Evolutionary conservation across 257 asterid species (phyloP).

Genomic region (Petrea volubilis): DNA sequence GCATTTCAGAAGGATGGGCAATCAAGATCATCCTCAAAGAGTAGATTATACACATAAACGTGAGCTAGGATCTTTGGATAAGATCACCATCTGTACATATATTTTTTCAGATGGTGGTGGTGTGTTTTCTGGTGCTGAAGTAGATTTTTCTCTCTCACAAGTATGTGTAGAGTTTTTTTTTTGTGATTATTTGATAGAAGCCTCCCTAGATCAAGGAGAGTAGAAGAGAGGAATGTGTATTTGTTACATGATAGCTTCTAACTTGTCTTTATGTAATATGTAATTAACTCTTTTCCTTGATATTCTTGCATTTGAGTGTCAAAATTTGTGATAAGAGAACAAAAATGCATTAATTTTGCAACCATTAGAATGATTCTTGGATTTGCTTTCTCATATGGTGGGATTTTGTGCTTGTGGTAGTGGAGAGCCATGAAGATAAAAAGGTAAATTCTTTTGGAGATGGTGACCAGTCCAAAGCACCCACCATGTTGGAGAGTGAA

Average conservation of each 20-base stretch:
- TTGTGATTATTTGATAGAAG: neutral
- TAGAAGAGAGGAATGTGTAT: neutral
- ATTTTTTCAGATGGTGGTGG: neutral
- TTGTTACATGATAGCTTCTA: neutral
- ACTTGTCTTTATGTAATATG: neutral
- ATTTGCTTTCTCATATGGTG: neutral
- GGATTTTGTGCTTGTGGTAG: neutral
- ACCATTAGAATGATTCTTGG: too few relatives aligned
- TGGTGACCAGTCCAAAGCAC: neutral
- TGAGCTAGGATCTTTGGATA: conserved; percentile 12
- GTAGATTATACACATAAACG: conserved; percentile 19
- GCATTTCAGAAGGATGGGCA: neutral
- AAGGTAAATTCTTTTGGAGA: neutral
- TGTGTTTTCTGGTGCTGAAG: conserved; percentile 14
- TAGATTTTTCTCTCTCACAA: neutral
- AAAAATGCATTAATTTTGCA: too few relatives aligned
- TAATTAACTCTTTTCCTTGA: neutral
- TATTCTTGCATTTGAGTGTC: neutral
- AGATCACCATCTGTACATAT: conserved; percentile 20
- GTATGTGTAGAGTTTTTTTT: neutral
- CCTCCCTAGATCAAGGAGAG: neutral
- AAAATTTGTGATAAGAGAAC: neutral
- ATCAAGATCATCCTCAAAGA: conserved; percentile 2
- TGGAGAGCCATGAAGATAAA: neutral
- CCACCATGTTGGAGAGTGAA: neutral